Conservation (phyloP, 441 rosid species). For the Viola pubescens region DNA sequence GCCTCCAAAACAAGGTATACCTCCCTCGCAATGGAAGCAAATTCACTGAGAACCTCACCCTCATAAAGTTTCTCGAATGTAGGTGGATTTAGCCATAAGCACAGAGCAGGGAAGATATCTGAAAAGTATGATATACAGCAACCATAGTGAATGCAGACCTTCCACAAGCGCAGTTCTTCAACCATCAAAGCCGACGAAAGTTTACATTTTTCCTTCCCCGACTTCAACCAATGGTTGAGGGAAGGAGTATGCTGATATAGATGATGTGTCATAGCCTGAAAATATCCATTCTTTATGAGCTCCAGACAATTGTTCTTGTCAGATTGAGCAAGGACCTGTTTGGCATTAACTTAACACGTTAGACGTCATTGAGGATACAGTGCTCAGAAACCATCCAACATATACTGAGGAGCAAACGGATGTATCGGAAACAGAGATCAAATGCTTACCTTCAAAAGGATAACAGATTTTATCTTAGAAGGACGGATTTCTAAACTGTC, state of each 20-base stretch:
- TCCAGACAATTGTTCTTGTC: slow-evolving; percentile 49
- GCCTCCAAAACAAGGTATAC: slow-evolving; percentile 70
- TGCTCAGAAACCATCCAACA: background rate
- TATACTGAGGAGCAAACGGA: no score
- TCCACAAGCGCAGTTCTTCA: slow-evolving; percentile 86
- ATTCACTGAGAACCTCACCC: slow-evolving; percentile 47
- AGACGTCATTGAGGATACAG: slow-evolving; percentile 5
- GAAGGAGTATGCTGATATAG: slow-evolving; percentile 53
- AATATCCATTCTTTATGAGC: slow-evolving; percentile 44
- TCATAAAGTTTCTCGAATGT: slow-evolving; percentile 49
- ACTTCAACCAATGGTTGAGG: slow-evolving; percentile 60
- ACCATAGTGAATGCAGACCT: slow-evolving; percentile 62
- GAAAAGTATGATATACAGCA: slow-evolving; percentile 57
- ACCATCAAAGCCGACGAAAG: slow-evolving; percentile 64
- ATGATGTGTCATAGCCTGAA: slow-evolving; percentile 61
- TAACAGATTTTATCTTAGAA: slow-evolving; percentile 53
- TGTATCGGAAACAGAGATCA: background rate
- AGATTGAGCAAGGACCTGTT: slow-evolving; percentile 67
- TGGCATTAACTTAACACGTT: slow-evolving; percentile 15
- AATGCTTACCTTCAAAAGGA: slow-evolving; percentile 57
- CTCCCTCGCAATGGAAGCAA: slow-evolving; percentile 59
- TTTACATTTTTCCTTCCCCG: slow-evolving; percentile 66
- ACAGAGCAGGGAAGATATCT: slow-evolving; percentile 68
- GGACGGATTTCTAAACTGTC: slow-evolving; percentile 32
- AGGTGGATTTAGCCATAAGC: slow-evolving; percentile 83